Conservation (phyloP, 2,329 filamentous ascomycete species). For the Paecilomyces sp. region DNA sequence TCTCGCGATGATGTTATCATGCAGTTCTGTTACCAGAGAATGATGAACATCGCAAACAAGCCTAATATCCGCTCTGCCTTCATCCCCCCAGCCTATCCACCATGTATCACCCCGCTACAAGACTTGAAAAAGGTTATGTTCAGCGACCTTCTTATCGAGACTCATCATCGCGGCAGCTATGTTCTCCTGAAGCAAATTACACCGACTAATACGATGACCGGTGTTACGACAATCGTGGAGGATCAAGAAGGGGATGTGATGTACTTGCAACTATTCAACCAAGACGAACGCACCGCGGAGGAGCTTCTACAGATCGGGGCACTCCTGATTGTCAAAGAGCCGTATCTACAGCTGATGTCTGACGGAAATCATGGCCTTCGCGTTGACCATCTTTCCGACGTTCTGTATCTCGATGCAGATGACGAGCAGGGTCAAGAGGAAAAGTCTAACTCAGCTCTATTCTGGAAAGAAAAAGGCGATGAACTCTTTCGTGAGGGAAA, state of each 20-base stretch:
- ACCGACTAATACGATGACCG: conserved; percentile 20
- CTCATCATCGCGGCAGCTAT: conserved; percentile 33
- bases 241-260: conserved; percentile 32
- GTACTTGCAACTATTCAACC: conserved; percentile 36
- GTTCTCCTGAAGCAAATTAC: conserved; percentile 26
- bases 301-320: conserved; percentile 27
- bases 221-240: conserved; percentile 30
- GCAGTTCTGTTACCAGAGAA: conserved; percentile 8
- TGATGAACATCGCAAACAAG: conserved; percentile 3
- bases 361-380: conserved; percentile 39
- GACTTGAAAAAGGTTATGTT: conserved; percentile 21
- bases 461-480: conserved; percentile 26
- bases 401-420: conserved; percentile 29
- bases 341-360: conserved; percentile 40
- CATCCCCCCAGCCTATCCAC: conserved; percentile 11
- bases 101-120: conserved; percentile 7
- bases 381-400: conserved; percentile 48
- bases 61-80: conserved; percentile 5
- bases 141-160: conserved; percentile 27
- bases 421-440: conserved; percentile 31
- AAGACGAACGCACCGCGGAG: conserved; percentile 23
- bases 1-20: conserved; percentile 10
- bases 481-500: conserved; percentile 6
- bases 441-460: conserved; percentile 7
- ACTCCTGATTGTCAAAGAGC: conserved; percentile 46